Conservation (phyloP, 495 filamentous ascomycete species). For the Daldinia loculata region DNA sequence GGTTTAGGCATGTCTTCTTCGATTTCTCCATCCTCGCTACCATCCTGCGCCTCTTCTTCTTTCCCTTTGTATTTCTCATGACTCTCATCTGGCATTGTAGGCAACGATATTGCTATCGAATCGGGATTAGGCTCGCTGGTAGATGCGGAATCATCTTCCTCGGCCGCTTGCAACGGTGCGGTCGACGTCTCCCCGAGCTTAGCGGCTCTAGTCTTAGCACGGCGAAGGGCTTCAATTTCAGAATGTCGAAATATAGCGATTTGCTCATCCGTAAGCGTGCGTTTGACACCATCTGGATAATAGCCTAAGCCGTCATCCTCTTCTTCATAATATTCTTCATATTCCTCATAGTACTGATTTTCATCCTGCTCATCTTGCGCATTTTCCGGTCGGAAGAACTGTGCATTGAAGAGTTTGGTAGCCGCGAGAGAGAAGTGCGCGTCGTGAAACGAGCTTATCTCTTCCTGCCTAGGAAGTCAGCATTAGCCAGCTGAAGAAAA, state of each 20-base stretch:
- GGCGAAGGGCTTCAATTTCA: slow-evolving; percentile 78
- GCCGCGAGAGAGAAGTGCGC: slow-evolving; percentile 64
- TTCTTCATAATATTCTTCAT: slow-evolving; percentile 49
- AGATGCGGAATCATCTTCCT: slow-evolving; percentile 6
- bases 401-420: slow-evolving; percentile 57
- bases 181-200: slow-evolving; percentile 28
- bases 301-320: slow-evolving; percentile 83
- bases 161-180: slow-evolving; percentile 21
- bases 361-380: slow-evolving; percentile 27
- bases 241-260: slow-evolving; percentile 90
- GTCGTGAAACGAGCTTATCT: slow-evolving; percentile 74
- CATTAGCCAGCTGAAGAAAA: slow-evolving; percentile 28
- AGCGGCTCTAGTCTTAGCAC: slow-evolving; percentile 48
- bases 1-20: slow-evolving; percentile 42
- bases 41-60: slow-evolving; percentile 29
- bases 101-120: background rate
- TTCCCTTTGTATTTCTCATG: slow-evolving; percentile 39
- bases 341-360: slow-evolving; percentile 39
- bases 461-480: slow-evolving; percentile 63
- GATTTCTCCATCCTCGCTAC: slow-evolving; percentile 47
- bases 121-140: background rate
- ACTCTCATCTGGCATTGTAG: slow-evolving; percentile 15
- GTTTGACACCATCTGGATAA: slow-evolving; percentile 87
- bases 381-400: slow-evolving; percentile 53
- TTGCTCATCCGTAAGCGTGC: slow-evolving; percentile 91